Conservation (phyloP, 257 asterid species). For the Eucommia ulmoides region DNA sequence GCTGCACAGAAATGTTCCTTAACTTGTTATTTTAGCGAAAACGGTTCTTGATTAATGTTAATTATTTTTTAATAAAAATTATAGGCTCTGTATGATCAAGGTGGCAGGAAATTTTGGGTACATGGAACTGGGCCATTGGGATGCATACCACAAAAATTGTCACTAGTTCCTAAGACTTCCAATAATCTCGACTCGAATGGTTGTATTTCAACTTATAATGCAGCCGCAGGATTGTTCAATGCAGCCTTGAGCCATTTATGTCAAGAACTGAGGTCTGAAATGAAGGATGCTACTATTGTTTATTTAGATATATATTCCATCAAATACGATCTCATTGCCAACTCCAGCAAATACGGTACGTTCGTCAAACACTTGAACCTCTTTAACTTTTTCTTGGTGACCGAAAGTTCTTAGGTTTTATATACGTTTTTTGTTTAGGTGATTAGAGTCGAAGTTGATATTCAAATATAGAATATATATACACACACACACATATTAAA, state of each 20-base stretch:
- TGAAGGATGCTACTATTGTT: constrained; percentile 56
- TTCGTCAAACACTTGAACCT: background rate
- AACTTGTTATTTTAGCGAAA: too few species aligned
- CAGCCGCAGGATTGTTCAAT: constrained; percentile 57
- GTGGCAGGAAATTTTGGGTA: constrained; percentile 82
- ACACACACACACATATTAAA: too few species aligned
- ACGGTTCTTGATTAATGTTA: too few species aligned
- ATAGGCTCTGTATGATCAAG: constrained; percentile 52
- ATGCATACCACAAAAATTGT: constrained; percentile 68
- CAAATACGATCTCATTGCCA: constrained; percentile 66
- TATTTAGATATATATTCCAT: constrained; percentile 70
- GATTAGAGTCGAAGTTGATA: too few species aligned
- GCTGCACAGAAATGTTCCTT: too few species aligned
- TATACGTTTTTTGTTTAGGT: too few species aligned
- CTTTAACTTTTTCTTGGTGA: background rate
- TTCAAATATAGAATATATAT: too few species aligned
- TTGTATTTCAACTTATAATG: constrained; percentile 51
- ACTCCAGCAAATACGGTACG: constrained; percentile 53
- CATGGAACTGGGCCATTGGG: constrained; percentile 94
- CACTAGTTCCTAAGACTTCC: constrained; percentile 26
- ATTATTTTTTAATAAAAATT: constrained; percentile 7
- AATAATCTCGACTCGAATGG: constrained; percentile 45
- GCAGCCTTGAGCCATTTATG: constrained; percentile 40
- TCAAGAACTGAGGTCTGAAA: constrained; percentile 34
- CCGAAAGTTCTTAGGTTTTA: too few species aligned